These are phyloP conservation scores for Suillus bovinus DNA, from an alignment of 768 basidiomycete genomes.

Conservation along the genomic window DNA sequence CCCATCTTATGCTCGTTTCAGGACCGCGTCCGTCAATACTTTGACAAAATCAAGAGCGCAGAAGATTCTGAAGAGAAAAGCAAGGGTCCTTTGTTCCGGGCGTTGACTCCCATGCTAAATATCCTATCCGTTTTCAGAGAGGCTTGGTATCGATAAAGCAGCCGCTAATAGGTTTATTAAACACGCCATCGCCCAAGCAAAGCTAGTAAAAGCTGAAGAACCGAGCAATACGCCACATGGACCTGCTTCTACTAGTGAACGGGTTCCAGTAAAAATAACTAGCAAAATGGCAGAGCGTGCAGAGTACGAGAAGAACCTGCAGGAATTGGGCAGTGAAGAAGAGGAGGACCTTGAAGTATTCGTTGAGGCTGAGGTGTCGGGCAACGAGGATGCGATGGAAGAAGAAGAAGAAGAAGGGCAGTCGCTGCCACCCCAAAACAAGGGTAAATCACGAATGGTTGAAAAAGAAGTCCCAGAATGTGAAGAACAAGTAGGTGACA, in stretches of 20 bases:
- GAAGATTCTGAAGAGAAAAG: constrained; percentile 63
- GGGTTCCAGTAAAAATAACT: constrained; percentile 58
- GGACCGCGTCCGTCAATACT: constrained; percentile 80
- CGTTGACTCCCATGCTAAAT: background rate
- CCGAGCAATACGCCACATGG: constrained; percentile 10
- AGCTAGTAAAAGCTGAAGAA: constrained; percentile 38
- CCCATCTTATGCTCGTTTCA: constrained; percentile 23
- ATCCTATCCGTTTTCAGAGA: constrained; percentile 31
- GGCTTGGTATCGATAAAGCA: constrained; percentile 64
- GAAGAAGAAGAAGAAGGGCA: constrained; percentile 14
- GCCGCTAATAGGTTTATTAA: constrained; percentile 85
- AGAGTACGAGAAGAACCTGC: constrained; percentile 58
- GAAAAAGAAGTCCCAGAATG: constrained; percentile 18
- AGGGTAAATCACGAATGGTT: constrained; percentile 41
- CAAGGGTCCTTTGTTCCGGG: background rate
- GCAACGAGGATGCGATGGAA: constrained; percentile 14
- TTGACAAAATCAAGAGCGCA: constrained; percentile 76
- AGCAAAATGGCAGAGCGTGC: constrained; percentile 73
- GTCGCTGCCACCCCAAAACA: constrained; percentile 18
- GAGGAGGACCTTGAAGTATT: constrained; percentile 42
- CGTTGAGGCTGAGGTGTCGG: constrained; percentile 24
- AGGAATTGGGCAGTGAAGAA: constrained; percentile 43
- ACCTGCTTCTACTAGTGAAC: constrained; percentile 24
- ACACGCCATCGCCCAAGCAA: constrained; percentile 71
- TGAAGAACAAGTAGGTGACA: constrained; percentile 25